phyloP scores from a whole-genome alignment of 805 yeast species.

The Teunomyces barrocoloradensis region DNA sequence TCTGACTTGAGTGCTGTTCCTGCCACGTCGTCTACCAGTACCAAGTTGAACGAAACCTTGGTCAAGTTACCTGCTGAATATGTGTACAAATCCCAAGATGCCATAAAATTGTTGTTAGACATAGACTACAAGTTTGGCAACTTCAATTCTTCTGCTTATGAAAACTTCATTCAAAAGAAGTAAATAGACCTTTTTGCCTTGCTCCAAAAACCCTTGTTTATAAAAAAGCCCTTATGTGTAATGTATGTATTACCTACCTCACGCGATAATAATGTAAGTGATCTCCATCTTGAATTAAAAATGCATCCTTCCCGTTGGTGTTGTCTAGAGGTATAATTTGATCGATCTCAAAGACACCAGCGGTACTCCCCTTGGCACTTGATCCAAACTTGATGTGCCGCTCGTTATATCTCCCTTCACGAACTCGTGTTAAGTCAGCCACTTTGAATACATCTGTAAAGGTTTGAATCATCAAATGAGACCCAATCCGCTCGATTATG shows the following conservation, averaged over 20 bases:
- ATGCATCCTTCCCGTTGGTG: background rate
- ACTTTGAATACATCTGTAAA: background rate
- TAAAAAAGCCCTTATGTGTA: background rate
- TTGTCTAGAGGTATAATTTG: background rate
- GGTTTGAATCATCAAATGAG: background rate
- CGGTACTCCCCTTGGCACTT: no score
- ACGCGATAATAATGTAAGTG: background rate
- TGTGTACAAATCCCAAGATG: constrained; percentile 57
- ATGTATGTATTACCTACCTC: background rate
- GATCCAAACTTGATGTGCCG: background rate
- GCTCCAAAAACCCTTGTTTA: background rate
- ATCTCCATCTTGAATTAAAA: background rate
- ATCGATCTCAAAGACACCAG: no score
- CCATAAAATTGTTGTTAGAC: constrained; percentile 60
- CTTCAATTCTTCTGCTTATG: constrained; percentile 51
- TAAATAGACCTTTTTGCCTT: background rate
- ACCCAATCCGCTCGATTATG: background rate
- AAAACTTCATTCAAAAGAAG: constrained; percentile 27
- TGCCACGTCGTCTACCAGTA: background rate
- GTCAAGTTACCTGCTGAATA: constrained; percentile 42
- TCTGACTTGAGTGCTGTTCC: constrained; percentile 8
- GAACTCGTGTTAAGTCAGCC: background rate
- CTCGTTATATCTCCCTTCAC: background rate
- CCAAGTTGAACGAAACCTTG: constrained; percentile 37
- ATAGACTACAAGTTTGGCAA: constrained; percentile 59